These are phyloP conservation scores for Wickerhamomyces xylosicus DNA, from an alignment of 805 yeast genomes.

Conservation along the genomic window DNA sequence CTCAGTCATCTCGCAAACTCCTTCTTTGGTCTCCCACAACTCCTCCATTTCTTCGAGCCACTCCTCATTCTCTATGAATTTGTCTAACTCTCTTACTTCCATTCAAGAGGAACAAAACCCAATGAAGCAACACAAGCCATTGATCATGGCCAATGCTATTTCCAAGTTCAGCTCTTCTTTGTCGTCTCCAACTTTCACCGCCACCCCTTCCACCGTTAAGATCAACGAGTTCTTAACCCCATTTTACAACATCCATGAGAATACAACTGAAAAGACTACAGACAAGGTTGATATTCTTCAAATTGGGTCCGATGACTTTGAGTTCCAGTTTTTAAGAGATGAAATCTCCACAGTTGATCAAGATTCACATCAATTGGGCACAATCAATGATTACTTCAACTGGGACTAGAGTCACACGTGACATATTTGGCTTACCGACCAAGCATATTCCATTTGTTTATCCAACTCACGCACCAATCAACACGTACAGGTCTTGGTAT, in stretches of 20 bases:
- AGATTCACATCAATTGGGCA: slow-evolving; percentile 6
- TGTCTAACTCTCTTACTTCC: background rate
- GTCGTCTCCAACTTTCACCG: background rate
- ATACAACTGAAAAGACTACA: background rate
- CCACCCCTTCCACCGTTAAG: background rate
- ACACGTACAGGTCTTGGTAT: too few relatives aligned
- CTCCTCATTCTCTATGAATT: background rate
- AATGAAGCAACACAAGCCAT: too few relatives aligned
- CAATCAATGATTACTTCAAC: slow-evolving; percentile 8
- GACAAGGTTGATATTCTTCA: too few relatives aligned
- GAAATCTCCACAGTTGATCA: slow-evolving; percentile 3
- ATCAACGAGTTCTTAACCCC: background rate
- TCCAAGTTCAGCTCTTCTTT: background rate
- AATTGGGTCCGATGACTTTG: slow-evolving; percentile 7
- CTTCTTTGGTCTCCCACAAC: background rate
- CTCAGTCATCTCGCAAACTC: too few relatives aligned
- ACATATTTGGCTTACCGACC: too few relatives aligned
- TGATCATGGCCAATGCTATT: background rate
- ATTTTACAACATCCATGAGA: background rate
- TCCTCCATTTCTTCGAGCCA: background rate
- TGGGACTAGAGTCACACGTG: background rate
- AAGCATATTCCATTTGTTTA: too few relatives aligned
- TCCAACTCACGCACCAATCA: too few relatives aligned
- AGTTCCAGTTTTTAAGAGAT: slow-evolving; percentile 17
- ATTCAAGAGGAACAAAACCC: background rate